Base-by-base conservation (phyloP, 1,284 basidiomycete genomes). In the Papiliotrema laurentii region DNA sequence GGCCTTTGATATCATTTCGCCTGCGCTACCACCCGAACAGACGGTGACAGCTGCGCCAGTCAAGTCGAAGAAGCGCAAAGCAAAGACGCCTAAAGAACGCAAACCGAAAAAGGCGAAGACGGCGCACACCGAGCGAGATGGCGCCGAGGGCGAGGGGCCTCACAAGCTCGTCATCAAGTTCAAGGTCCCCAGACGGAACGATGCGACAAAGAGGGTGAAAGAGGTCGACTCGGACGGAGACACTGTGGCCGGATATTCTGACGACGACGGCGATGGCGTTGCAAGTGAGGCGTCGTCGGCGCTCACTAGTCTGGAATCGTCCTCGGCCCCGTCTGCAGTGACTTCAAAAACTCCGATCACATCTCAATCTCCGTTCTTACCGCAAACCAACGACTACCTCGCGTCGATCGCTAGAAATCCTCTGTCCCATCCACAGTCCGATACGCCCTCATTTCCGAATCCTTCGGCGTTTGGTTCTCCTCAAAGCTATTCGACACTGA, bases 141-240 rank as follows among this genome's bases (percentile, higher is more conserved):
- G 31, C 28, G n/a, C 47, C 27, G 44, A 43, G 25, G 30, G 43
- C 10, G 46, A 47, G 48, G 42, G 47, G 51, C 44, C 39, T 31
- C 30, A 31, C 33, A 30, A 30, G 1, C 35, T 56, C 14, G 41
- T 58, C 2, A 18, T 61, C 48, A 57, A 53, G 33, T 28, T 61
- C 26, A 57, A 54, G 26, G 34, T 56, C 4, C 56, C 58, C 14
- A 13, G 6, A 38, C 16, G 36, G 22, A 26, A 37, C 18, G n/a
- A n/a, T n/a, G n/a, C n/a, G n/a, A n/a, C n/a, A n/a, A 36, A 37
- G 25, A 33, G 43, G 22, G 51, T 47, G 39, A 66, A 64, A 47
- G 57, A 60, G 43, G 61, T 64, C 25, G 68, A 70, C 53, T 65
- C 63, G 26, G 68, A 70, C 36, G 66, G 68, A 7, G 68, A 70